Percentiles rank a stretch among this genome's conserved stretches.
Conservation (phyloP, 2,329 filamentous ascomycete genomes). For the Curvularia eragrostidis region DNA sequence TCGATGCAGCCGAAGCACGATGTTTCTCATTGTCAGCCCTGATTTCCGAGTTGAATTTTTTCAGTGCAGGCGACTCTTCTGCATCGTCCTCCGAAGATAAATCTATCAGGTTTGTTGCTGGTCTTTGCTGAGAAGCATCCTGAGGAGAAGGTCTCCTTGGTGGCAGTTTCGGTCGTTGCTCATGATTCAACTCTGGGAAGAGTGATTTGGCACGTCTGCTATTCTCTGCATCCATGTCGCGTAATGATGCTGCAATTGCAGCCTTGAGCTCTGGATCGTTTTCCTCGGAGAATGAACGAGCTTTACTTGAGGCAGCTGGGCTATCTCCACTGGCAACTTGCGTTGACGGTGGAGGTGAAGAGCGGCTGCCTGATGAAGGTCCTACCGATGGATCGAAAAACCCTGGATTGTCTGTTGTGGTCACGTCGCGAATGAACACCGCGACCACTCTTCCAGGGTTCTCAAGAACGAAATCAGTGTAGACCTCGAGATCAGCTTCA, state of each 20-base stretch:
- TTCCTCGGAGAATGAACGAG: conserved; percentile 45
- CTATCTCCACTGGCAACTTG: conserved; percentile 20
- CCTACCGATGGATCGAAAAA: conserved; percentile 76
- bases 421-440: conserved; percentile 95
- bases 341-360: conserved; percentile 34
- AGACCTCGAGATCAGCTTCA: conserved; percentile 95
- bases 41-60: conserved; percentile 39
- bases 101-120: conserved; percentile 55
- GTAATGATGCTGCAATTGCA: conserved; percentile 57
- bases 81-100: conserved; percentile 54
- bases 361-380: conserved; percentile 42
- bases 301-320: conserved; percentile 18
- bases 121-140: conserved; percentile 34
- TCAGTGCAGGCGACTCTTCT: conserved; percentile 23
- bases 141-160: conserved; percentile 31
- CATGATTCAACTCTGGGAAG: conserved; percentile 44
- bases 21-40: conserved; percentile 23
- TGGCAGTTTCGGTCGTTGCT: conserved; percentile 50
- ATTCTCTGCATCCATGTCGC: conserved; percentile 54
- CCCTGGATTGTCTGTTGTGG: conserved; percentile 72
- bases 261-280: conserved; percentile 57
- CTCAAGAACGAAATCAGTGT: conserved; percentile 87
- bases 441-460: conserved; percentile 84
- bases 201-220: conserved; percentile 43
- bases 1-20: conserved; percentile 25